phyloP scores from a whole-genome alignment of 768 basidiomycete species.

The Gymnopilus dilepis region DNA sequence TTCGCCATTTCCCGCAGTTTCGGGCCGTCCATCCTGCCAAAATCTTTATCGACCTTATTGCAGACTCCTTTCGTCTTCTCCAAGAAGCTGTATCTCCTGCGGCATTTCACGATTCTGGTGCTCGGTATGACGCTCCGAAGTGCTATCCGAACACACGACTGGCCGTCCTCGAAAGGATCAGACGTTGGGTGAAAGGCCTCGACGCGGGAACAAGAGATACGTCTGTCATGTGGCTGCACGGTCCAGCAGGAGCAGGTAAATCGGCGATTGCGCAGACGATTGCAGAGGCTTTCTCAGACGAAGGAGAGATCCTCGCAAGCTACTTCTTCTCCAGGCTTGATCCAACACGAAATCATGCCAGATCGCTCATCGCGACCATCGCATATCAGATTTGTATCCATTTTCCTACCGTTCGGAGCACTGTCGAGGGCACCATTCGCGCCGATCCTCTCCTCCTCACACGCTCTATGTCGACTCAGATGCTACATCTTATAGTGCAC shows the following conservation, averaged over 20 bases:
- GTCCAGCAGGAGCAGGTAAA: constrained; percentile 25
- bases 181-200: constrained; percentile 14
- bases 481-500: constrained; percentile 12
- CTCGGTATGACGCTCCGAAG: constrained; percentile 17
- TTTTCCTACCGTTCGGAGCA: constrained; percentile 7
- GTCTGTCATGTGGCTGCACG: constrained; percentile 22
- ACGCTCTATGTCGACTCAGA: constrained; percentile 14
- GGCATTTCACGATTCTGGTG: constrained; percentile 20
- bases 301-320: neutral
- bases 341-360: constrained; percentile 6
- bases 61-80: neutral
- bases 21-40: no score
- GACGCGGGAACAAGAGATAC: neutral
- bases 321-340: constrained; percentile 23
- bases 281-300: constrained; percentile 9
- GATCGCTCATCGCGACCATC: constrained; percentile 17
- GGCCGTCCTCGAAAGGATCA: constrained; percentile 15
- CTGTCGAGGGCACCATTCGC: constrained; percentile 10
- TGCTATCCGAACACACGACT: constrained; percentile 20
- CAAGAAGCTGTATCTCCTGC: constrained; percentile 1
- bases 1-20: no score
- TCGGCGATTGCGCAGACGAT: constrained; percentile 20
- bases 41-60: no score
- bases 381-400: constrained; percentile 15
- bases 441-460: constrained; percentile 13